phyloP scores from a whole-genome alignment of 1,284 basidiomycete genomes.

The Veloboletus limbatus region DNA sequence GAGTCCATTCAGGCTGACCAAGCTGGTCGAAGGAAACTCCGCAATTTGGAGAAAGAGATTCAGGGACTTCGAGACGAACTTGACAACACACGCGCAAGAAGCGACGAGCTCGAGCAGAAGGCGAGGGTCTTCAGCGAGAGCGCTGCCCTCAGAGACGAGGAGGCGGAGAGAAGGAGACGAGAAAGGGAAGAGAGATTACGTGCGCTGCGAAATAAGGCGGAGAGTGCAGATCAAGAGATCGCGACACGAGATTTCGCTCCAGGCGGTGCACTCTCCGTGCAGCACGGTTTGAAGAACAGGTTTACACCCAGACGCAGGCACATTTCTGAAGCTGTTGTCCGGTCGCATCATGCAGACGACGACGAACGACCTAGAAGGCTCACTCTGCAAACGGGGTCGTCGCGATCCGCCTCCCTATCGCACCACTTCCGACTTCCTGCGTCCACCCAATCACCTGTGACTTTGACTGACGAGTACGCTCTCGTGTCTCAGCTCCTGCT shows the following conservation, averaged over 20 bases:
- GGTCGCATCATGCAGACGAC: conserved; percentile 4
- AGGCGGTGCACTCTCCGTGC: conserved; percentile 40
- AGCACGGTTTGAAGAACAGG: conserved; percentile 23
- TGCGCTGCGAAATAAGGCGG: conserved; percentile 41
- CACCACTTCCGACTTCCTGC: conserved; percentile 18
- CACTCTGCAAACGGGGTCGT: conserved; percentile 14
- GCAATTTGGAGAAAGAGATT: conserved; percentile 76
- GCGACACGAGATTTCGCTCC: conserved; percentile 63
- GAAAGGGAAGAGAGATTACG: conserved; percentile 56
- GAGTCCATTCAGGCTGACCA: conserved; percentile 68
- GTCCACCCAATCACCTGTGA: conserved; percentile 14
- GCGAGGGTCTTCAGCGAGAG: conserved; percentile 41
- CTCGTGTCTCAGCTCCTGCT: conserved; percentile 68
- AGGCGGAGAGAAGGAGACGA: conserved; percentile 47
- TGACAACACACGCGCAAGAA: conserved; percentile 64
- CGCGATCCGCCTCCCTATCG: conserved; percentile 30
- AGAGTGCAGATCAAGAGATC: conserved; percentile 27
- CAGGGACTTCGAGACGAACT: conserved; percentile 65
- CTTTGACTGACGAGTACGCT: conserved; percentile 42
- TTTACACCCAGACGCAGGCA: conserved; percentile 25
- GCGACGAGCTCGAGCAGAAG: conserved; percentile 67
- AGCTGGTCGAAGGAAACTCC: conserved; percentile 63
- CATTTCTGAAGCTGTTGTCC: conserved; percentile 28
- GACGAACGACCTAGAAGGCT: conserved; percentile 23
- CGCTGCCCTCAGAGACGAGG: conserved; percentile 44